Evolutionary conservation across 768 basidiomycete species (phyloP).

Genomic region (Naganishia onofrii): DNA sequence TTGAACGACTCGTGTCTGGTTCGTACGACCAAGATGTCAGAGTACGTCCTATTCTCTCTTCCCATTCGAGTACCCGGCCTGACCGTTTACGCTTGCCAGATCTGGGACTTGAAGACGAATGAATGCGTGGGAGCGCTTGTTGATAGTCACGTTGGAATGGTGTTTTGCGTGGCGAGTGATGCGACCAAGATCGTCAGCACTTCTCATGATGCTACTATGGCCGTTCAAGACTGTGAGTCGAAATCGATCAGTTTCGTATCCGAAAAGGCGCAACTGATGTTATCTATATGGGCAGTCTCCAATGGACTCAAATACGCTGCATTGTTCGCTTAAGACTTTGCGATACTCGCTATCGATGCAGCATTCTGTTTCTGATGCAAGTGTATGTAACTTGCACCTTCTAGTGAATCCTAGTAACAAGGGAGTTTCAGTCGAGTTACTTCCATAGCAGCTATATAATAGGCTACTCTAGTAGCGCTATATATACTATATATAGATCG

Average conservation of each 20-base stretch:
- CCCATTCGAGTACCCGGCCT: background rate
- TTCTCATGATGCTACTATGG: slow-evolving; percentile 19
- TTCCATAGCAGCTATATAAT: too few relatives aligned
- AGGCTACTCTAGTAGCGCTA: too few relatives aligned
- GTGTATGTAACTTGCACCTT: background rate
- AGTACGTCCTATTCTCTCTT: background rate
- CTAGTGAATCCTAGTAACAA: too few relatives aligned
- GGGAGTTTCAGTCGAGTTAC: too few relatives aligned
- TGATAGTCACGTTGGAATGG: slow-evolving; percentile 15
- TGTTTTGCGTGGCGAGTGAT: slow-evolving; percentile 20
- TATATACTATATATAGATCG: too few relatives aligned
- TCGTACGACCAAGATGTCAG: slow-evolving; percentile 23
- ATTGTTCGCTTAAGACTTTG: slow-evolving; percentile 9
- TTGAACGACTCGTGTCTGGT: slow-evolving; percentile 4
- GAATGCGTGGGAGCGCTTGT: slow-evolving; percentile 10
- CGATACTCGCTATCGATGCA: background rate
- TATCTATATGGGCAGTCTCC: background rate
- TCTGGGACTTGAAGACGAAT: slow-evolving; percentile 16
- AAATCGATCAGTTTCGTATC: background rate
- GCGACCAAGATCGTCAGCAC: slow-evolving; percentile 29
- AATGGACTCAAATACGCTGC: slow-evolving; percentile 17
- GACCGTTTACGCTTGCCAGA: background rate
- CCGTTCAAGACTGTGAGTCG: slow-evolving; percentile 27
- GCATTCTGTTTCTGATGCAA: background rate
- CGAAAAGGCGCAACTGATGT: background rate